phyloP scores from a whole-genome alignment of 1,284 basidiomycete species.

The Ganoderma meredithae region DNA sequence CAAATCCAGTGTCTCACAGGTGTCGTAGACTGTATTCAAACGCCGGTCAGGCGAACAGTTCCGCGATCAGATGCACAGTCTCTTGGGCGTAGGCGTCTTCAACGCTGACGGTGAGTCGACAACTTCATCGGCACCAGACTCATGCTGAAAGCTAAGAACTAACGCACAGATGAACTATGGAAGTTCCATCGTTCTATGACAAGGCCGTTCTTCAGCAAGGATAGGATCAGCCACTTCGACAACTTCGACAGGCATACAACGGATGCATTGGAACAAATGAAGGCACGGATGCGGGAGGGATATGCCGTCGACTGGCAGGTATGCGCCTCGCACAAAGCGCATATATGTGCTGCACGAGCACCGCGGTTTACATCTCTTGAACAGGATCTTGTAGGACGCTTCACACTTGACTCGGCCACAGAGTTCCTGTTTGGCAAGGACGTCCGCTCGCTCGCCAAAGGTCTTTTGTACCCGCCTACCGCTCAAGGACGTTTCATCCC shows the following conservation, averaged over 20 bases:
- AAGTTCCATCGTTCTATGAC: conserved; percentile 59
- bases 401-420: conserved; percentile 49
- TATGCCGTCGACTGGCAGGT: conserved; percentile 62
- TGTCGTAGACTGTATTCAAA: not conserved
- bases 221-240: conserved; percentile 58
- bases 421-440: conserved; percentile 49
- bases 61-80: conserved; percentile 33
- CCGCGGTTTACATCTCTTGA: conserved; percentile 17
- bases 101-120: conserved; percentile 44
- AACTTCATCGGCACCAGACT: not conserved
- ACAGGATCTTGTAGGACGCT: conserved; percentile 44
- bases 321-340: conserved; percentile 7
- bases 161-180: conserved; percentile 40
- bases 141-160: not conserved
- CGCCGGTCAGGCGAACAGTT: conserved; percentile 24
- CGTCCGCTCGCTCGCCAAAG: conserved; percentile 42
- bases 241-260: conserved; percentile 51
- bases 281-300: conserved; percentile 48
- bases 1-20: no score
- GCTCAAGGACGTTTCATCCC: conserved; percentile 17
- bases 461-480: conserved; percentile 40
- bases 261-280: conserved; percentile 41
- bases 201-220: conserved; percentile 59
- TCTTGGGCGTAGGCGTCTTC: conserved; percentile 48
- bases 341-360: not conserved